phyloP scores from a whole-genome alignment of 305 asterid species.

The Fraxinus dipetala region DNA sequence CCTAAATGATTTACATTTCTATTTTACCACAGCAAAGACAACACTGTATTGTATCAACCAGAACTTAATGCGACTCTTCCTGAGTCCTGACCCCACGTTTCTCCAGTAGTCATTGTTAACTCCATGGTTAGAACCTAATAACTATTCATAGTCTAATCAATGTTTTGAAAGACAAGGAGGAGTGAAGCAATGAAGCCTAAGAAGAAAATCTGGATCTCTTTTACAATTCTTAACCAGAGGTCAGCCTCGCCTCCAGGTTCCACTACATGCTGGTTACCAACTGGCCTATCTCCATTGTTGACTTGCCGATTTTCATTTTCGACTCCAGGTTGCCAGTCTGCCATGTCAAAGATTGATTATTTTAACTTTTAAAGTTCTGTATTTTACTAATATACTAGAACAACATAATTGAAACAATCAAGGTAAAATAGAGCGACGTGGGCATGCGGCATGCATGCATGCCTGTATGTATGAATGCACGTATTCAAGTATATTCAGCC shows the following conservation, averaged over 20 bases:
- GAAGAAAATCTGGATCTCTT: constrained; percentile 74
- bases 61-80: background rate
- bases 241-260: constrained; percentile 52
- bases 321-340: constrained; percentile 54
- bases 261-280: constrained; percentile 42
- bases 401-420: background rate
- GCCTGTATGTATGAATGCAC: background rate
- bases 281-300: constrained; percentile 40
- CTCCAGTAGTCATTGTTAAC: background rate
- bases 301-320: constrained; percentile 52
- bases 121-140: background rate
- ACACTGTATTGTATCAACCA: background rate
- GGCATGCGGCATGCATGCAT: too few species aligned
- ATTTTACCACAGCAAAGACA: background rate
- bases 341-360: constrained; percentile 6
- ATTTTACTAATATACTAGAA: background rate
- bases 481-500: too few species aligned
- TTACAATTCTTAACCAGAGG: constrained; percentile 69
- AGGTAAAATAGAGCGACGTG: background rate
- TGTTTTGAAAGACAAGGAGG: constrained; percentile 84
- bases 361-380: background rate
- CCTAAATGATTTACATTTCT: background rate
- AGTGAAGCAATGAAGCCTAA: constrained; percentile 94
- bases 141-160: constrained; percentile 44
- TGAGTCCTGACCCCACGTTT: background rate